A percentile compares a stretch with the other conserved stretches of the same genome.
These are phyloP conservation scores for Nemania sp. DNA, from an alignment of 2,329 filamentous ascomycete species.

Conservation along the genomic window DNA sequence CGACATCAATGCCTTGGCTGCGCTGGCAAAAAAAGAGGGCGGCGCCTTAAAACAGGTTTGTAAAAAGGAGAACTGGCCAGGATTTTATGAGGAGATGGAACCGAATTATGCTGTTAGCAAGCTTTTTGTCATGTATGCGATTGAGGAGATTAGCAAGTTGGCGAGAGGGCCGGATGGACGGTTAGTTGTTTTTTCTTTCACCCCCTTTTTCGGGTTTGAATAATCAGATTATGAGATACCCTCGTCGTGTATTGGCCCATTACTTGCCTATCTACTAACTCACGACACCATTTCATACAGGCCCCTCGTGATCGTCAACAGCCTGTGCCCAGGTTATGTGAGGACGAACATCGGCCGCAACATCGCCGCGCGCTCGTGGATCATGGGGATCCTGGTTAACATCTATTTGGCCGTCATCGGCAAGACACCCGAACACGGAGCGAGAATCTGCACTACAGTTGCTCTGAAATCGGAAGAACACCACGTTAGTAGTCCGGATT, in stretches of 20 bases:
- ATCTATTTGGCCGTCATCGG: not conserved
- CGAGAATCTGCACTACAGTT: not conserved
- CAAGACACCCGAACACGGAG: not conserved
- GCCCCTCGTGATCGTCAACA: not conserved
- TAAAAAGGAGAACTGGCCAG: not conserved
- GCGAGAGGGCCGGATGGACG: not conserved
- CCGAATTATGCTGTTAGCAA: constrained; percentile 3
- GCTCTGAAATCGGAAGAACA: not conserved
- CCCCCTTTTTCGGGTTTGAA: not conserved
- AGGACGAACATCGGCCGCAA: not conserved
- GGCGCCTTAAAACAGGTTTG: not conserved
- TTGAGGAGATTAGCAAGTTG: not conserved
- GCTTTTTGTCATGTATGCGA: not conserved
- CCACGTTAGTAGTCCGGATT: not conserved
- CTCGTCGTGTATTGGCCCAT: too few relatives aligned
- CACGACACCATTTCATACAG: not conserved
- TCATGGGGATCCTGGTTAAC: not conserved
- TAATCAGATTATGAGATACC: not conserved
- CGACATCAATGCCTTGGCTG: not conserved
- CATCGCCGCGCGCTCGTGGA: not conserved
- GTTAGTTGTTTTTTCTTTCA: not conserved
- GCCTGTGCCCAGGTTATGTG: not conserved
- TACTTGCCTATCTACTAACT: not conserved
- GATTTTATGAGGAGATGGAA: not conserved
- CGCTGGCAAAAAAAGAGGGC: not conserved